Conservation (phyloP, 2,329 filamentous ascomycete genomes). For the Coleophoma crateriformis region DNA sequence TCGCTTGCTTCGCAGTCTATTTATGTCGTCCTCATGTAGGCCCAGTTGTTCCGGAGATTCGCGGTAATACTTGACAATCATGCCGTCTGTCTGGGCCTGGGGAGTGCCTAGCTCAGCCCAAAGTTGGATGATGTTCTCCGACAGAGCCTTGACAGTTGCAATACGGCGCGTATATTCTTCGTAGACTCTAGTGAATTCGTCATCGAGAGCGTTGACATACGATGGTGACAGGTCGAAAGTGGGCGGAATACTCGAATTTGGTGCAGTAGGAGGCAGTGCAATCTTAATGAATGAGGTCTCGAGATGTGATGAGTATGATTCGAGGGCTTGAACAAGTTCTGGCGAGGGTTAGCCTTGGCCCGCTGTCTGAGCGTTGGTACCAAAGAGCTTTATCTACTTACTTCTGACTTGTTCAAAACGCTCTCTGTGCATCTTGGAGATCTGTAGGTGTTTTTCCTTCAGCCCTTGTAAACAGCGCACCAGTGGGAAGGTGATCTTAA, state of each 20-base stretch:
- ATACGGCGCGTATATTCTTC: slow-evolving; percentile 91
- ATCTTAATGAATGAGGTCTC: slow-evolving; percentile 84
- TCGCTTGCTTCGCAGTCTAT: slow-evolving; percentile 63
- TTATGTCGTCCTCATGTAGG: slow-evolving; percentile 80
- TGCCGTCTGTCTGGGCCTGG: slow-evolving; percentile 82
- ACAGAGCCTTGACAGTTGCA: slow-evolving; percentile 65
- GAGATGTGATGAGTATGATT: slow-evolving; percentile 94
- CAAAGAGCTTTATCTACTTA: slow-evolving; percentile 37
- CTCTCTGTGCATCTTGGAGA: slow-evolving; percentile 80
- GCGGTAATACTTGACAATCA: slow-evolving; percentile 83
- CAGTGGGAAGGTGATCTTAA: slow-evolving; percentile 79
- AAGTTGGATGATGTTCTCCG: slow-evolving; percentile 83
- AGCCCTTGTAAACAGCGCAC: slow-evolving; percentile 71
- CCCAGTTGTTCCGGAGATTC: slow-evolving; percentile 92
- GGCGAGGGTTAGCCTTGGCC: slow-evolving; percentile 11
- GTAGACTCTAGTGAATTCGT: slow-evolving; percentile 90
- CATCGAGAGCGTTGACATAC: slow-evolving; percentile 82
- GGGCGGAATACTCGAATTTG: slow-evolving; percentile 70
- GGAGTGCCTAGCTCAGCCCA: slow-evolving; percentile 96
- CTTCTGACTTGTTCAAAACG: slow-evolving; percentile 94
- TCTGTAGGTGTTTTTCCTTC: slow-evolving; percentile 78
- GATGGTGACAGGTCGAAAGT: slow-evolving; percentile 88
- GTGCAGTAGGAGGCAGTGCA: slow-evolving; percentile 74
- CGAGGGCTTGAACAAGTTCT: slow-evolving; percentile 90
- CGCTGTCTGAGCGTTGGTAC: not conserved